Base-by-base conservation (phyloP, 2,329 filamentous ascomycete species). In the Ophiocordyceps sinensis region DNA sequence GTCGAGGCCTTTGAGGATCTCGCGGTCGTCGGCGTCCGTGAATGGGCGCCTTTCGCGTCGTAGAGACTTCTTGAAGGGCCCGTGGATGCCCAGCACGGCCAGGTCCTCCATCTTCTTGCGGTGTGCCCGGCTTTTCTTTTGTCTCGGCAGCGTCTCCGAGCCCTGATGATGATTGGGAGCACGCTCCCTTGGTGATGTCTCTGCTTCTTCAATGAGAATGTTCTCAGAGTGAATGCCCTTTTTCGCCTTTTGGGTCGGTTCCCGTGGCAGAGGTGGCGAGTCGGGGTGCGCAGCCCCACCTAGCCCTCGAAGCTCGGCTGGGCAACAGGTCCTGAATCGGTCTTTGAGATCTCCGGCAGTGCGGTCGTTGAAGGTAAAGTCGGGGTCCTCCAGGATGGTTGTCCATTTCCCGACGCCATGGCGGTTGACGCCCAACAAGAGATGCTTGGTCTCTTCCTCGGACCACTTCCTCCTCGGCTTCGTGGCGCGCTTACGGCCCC, bases 401-500 rank as follows among this genome's bases (percentile, higher is more conserved):
- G 73, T 78, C 77, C 77, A 81, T 49, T 73, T 76, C 31, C 77
- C 77, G 9, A 81, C 71, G 1, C 77, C 77, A 50, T 81, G 69
- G 28, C 73, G 71, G 49, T 69, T 69, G 26, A 79, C 77, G 0
- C 76, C 77, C 3, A 77, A 59, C 13, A 81, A 55, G 9, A 81
- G 61, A 47, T 77, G 67, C 39, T 73, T 77, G 2, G 77, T 81
- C 54, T 81, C 77, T 43, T 76, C 70, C 45, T 80, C 74, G 0
- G 74, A 73, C 77, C 77, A 81, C 49, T 77, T 79, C 40, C 70
- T 66, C 44, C 77, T 65, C 2, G 73, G 68, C 49, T 76, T 78
- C 7, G 69, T 67, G 11, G 71, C 69, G 35, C 71, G 67, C 49
- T 73, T 66, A 51, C 73, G 72, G 10, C 60, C 57, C 50, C 70